Conservation (phyloP, 73 alveolate genomes). For the Paramecium tetraurelia region DNA sequence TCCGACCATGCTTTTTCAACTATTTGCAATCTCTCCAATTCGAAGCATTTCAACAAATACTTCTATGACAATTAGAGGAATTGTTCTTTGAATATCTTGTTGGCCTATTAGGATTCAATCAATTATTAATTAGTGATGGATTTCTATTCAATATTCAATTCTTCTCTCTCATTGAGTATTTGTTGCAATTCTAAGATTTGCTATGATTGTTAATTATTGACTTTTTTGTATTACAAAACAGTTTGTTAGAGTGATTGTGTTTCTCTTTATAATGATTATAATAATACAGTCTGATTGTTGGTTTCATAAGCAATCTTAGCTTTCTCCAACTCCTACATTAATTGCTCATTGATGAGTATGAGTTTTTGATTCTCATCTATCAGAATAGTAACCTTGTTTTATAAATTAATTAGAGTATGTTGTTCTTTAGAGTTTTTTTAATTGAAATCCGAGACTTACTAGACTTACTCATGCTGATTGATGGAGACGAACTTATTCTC, state of each 20-base stretch:
- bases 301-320: background rate
- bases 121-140: background rate
- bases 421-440: background rate
- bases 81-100: background rate
- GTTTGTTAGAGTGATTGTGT: background rate
- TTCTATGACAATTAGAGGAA: background rate
- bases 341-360: background rate
- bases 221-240: background rate
- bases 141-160: background rate
- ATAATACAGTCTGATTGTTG: background rate
- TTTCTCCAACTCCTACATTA: background rate
- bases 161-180: slow-evolving; percentile 7
- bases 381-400: background rate
- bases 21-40: background rate
- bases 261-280: slow-evolving; percentile 18
- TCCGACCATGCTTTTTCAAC: background rate
- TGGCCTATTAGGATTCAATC: background rate
- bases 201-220: slow-evolving; percentile 2
- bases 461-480: background rate
- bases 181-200: background rate
- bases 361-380: slow-evolving; percentile 26
- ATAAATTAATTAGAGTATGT: background rate
- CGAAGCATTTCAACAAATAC: slow-evolving; percentile 12
- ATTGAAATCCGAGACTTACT: background rate
- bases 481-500: background rate